Base-by-base conservation (phyloP, 148 eudicot species). In the Simmondsia chinensis region DNA sequence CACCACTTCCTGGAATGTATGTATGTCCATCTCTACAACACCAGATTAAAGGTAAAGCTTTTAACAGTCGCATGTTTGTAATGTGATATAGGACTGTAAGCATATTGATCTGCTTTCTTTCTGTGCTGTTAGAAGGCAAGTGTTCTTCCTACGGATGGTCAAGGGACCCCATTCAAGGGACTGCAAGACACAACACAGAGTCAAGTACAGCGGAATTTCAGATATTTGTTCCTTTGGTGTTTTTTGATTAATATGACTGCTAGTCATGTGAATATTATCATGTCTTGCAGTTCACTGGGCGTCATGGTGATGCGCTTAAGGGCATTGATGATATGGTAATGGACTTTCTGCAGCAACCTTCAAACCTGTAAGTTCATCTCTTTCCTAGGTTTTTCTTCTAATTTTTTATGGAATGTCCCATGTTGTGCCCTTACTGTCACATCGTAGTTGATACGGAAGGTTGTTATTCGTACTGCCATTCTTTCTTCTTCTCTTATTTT, bases 1-100 rank as follows among this genome's bases (percentile, higher is more conserved):
- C 67, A 46, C 69, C 97, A 89, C 68, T 89, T 76, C 62, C 41
- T 72, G 48, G 95, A 84, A 66, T 84, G 95, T 54, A 68, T 73
- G 15, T 74, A 69, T 70, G 76, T 76, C 48, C 93, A 89, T 59
- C 20, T 45, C 58, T 57, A 69, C 67, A 69, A 82, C 57, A 63
- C 68, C 43, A 79, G 30, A 59, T 20, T 54, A 49, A 62, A 51
- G 93, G 95, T 84, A 75, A 45, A 52, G 50, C 7, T 52, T 48
- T 54, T 37, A n/a, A 37, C 13, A 12, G 36, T n/a, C 11, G 30
- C 1, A n/a, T n/a, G n/a, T 22, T 19, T 10, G 7, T 38, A 16
- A 38, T 41, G 3, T 23, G 21, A 30, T n/a, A n/a, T n/a, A 11
- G 30, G 29, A 21, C 30, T 16, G 14, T 39, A 20, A 27, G 48